Evolutionary conservation across 768 basidiomycete genomes (phyloP).

Genomic region (Lanmaoa pseudosensibilis): DNA sequence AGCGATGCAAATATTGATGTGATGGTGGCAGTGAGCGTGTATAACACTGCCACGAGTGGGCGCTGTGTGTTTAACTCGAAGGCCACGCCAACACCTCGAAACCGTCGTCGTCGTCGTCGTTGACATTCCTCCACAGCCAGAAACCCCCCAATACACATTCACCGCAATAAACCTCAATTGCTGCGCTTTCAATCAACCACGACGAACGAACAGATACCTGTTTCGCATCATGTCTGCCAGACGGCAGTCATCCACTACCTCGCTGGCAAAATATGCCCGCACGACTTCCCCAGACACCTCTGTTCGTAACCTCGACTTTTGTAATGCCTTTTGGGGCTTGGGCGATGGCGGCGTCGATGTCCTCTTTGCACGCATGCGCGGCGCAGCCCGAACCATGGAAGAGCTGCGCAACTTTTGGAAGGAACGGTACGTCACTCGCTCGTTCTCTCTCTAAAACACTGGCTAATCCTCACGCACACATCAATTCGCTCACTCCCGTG

Average conservation of each 20-base stretch:
- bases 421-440: conserved; percentile 65
- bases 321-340: conserved; percentile 94
- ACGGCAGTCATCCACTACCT: conserved; percentile 80
- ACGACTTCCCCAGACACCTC: conserved; percentile 46
- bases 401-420: conserved; percentile 90
- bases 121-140: not conserved
- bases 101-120: not conserved
- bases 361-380: conserved; percentile 85
- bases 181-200: conserved; percentile 11
- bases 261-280: conserved; percentile 68
- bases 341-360: conserved; percentile 89
- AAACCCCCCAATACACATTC: not conserved
- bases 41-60: conserved; percentile 20
- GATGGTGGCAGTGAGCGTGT: not conserved
- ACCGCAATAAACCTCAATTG: conserved; percentile 21
- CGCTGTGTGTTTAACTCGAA: not conserved
- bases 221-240: conserved; percentile 60
- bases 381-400: conserved; percentile 82
- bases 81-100: conserved; percentile 9
- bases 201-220: conserved; percentile 14
- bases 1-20: not conserved
- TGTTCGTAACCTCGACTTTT: conserved; percentile 75
- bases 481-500: conserved; percentile 3
- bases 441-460: not conserved
- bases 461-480: not conserved